Evolutionary conservation across 768 basidiomycete species (phyloP).

Genomic region (Mycena latifolia): DNA sequence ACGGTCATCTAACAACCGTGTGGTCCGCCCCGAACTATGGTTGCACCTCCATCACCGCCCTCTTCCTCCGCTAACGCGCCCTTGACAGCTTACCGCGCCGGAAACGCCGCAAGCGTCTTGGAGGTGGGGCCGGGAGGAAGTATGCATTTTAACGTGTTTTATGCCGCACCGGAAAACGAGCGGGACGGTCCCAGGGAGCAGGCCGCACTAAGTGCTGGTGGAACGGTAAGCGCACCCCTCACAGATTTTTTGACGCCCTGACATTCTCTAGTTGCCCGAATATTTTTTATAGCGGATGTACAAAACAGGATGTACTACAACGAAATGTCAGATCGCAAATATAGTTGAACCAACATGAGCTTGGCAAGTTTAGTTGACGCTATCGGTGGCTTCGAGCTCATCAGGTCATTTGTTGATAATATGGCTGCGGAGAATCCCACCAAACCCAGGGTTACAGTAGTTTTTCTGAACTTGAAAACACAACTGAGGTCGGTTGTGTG

Average conservation of each 20-base stretch:
- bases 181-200: conserved; percentile 89
- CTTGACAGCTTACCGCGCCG: conserved; percentile 79
- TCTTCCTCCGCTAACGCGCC: not conserved
- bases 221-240: conserved; percentile 63
- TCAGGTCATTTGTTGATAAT: too few relatives aligned
- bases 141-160: conserved; percentile 97
- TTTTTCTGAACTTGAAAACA: too few relatives aligned
- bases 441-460: too few relatives aligned
- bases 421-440: too few relatives aligned
- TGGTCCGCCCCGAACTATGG: conserved; percentile 99
- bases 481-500: too few relatives aligned
- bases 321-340: too few relatives aligned
- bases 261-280: conserved; percentile 71
- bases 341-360: too few relatives aligned
- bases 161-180: conserved; percentile 98
- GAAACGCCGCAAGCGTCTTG: conserved; percentile 96
- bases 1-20: conserved; percentile 95
- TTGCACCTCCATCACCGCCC: not conserved
- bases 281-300: conserved; percentile 84
- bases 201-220: conserved; percentile 73
- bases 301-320: too few relatives aligned
- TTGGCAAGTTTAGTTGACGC: too few relatives aligned
- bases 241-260: too few relatives aligned
- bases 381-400: too few relatives aligned
- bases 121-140: conserved; percentile 91